These are phyloP conservation scores for Fonsecaea nubica DNA, from an alignment of 2,329 filamentous ascomycete genomes.

Conservation along the genomic window DNA sequence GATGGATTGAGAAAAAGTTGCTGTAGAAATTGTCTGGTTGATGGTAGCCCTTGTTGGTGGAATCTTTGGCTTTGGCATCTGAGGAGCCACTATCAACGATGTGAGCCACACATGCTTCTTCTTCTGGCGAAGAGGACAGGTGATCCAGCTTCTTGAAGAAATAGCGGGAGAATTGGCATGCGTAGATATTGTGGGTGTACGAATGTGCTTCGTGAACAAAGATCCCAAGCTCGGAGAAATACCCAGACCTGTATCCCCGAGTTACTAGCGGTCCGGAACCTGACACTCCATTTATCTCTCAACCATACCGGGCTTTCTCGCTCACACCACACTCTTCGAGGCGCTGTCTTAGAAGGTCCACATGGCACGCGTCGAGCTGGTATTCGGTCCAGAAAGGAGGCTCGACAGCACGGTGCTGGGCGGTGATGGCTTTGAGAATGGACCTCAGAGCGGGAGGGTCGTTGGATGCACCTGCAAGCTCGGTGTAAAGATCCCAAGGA, in stretches of 20 bases:
- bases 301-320: neutral
- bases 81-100: neutral
- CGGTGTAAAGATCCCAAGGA: too few species aligned
- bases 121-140: neutral
- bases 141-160: neutral
- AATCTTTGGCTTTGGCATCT: neutral
- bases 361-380: neutral
- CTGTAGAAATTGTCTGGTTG: neutral
- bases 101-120: neutral
- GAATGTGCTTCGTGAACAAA: neutral
- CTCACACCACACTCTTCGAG: neutral
- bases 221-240: neutral
- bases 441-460: neutral
- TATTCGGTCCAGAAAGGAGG: neutral
- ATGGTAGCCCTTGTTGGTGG: neutral
- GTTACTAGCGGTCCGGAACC: neutral
- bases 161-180: neutral
- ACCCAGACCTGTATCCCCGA: neutral
- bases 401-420: neutral
- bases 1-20: neutral
- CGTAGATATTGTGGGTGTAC: neutral
- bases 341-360: neutral
- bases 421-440: neutral
- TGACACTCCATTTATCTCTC: neutral
- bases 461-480: too few species aligned